phyloP scores from a whole-genome alignment of 2,329 filamentous ascomycete species.

The Fusarium heterosporum region DNA sequence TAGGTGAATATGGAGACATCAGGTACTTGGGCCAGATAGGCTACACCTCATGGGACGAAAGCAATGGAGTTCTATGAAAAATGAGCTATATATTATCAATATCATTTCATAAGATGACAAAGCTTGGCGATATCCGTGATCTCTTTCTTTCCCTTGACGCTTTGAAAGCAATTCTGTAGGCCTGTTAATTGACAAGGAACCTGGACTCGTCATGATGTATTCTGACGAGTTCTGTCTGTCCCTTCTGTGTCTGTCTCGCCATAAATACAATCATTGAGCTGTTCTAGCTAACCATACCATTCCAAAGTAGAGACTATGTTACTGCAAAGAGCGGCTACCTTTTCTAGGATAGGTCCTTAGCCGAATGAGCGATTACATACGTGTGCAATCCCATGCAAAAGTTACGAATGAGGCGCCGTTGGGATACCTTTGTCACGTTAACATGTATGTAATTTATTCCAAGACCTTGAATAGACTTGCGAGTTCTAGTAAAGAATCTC shows the following conservation, averaged over 20 bases:
- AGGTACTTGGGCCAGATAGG: constrained; percentile 21
- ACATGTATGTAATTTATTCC: too few relatives aligned
- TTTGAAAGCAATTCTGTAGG: too few relatives aligned
- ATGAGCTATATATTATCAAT: background rate
- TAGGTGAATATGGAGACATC: constrained; percentile 29
- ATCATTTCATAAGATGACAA: background rate
- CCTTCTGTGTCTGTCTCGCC: too few relatives aligned
- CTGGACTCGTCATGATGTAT: too few relatives aligned
- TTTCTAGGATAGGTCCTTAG: background rate
- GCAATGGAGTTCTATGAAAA: constrained; percentile 13
- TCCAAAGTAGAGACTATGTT: background rate
- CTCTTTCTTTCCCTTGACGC: background rate
- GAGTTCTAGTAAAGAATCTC: too few relatives aligned
- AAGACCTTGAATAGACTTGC: too few relatives aligned
- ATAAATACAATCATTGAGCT: background rate
- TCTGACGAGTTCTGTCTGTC: too few relatives aligned
- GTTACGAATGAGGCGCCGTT: too few relatives aligned
- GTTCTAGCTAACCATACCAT: background rate
- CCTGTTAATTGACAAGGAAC: background rate
- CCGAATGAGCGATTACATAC: constrained; percentile 3
- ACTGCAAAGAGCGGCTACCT: background rate
- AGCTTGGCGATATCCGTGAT: background rate
- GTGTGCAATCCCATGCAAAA: background rate
- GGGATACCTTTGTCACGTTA: too few relatives aligned
- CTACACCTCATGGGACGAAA: constrained; percentile 11